Evolutionary conservation across 2,329 filamentous ascomycete species (phyloP).

Genomic region (Rhinocladiella similis): DNA sequence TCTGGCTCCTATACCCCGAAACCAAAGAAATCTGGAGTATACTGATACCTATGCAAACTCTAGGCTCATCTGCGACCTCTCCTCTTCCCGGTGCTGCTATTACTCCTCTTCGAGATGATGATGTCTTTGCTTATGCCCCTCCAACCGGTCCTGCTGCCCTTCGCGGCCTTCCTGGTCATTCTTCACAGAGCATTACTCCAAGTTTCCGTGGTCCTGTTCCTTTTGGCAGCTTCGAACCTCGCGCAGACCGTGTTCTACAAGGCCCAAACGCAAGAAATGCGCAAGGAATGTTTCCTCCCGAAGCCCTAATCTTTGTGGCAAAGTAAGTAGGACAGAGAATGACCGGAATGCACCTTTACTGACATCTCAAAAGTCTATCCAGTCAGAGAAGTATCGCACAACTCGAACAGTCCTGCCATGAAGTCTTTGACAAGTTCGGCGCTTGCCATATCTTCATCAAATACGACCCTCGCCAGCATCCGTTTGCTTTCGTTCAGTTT

Average conservation of each 20-base stretch:
- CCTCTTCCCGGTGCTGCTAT: not conserved
- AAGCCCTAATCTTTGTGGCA: slow-evolving; percentile 41
- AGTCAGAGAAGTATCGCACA: slow-evolving; percentile 31
- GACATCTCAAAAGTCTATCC: slow-evolving; percentile 29
- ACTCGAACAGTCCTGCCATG: slow-evolving; percentile 33
- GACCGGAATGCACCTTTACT: slow-evolving; percentile 9
- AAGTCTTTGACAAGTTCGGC: slow-evolving; percentile 35
- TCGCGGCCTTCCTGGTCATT: not conserved
- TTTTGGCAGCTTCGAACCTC: slow-evolving; percentile 19
- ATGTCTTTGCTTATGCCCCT: slow-evolving; percentile 13
- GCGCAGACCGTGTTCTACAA: slow-evolving; percentile 33
- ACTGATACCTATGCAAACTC: not conserved
- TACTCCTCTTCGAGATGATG: slow-evolving; percentile 9
- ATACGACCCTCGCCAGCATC: slow-evolving; percentile 36
- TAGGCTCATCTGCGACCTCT: not conserved
- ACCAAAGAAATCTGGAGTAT: not conserved
- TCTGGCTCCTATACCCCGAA: not conserved
- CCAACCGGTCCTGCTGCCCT: not conserved
- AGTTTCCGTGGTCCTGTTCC: slow-evolving; percentile 2
- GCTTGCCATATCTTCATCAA: slow-evolving; percentile 39
- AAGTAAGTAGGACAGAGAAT: slow-evolving; percentile 35
- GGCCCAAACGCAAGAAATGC: slow-evolving; percentile 35
- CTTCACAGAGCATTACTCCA: slow-evolving; percentile 2
- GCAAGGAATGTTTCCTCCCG: slow-evolving; percentile 39
- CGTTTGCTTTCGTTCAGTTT: slow-evolving; percentile 42